These are phyloP conservation scores for Eucalyptus pauciflora DNA, from an alignment of 345 rosid genomes.

Conservation along the genomic window DNA sequence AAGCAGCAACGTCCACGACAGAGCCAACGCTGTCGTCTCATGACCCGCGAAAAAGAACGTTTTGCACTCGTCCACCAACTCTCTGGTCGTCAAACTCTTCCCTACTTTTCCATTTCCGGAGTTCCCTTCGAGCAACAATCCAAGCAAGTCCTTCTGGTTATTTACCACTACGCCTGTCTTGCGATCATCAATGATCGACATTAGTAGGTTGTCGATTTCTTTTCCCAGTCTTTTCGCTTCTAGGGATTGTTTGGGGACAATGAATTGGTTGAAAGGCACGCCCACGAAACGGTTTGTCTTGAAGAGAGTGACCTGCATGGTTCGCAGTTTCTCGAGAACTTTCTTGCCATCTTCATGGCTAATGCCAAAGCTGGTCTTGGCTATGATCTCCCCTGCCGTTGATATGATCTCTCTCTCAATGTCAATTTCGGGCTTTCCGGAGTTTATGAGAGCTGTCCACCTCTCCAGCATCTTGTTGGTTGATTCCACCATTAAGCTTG, in stretches of 20 bases:
- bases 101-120: conserved; percentile 14
- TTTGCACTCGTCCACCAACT: conserved; percentile 86
- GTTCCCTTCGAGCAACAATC: conserved; percentile 32
- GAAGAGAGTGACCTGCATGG: conserved; percentile 64
- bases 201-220: conserved; percentile 59
- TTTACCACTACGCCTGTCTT: conserved; percentile 1
- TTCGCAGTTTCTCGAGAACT: conserved; percentile 57
- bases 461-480: conserved; percentile 54
- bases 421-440: conserved; percentile 52
- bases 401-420: conserved; percentile 57
- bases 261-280: conserved; percentile 54
- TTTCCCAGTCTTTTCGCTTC: conserved; percentile 50
- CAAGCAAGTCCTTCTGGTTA: conserved; percentile 38
- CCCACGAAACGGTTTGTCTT: conserved; percentile 77
- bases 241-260: conserved; percentile 36
- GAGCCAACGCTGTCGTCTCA: conserved; percentile 82
- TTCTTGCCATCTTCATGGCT: conserved; percentile 35
- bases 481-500: conserved; percentile 78
- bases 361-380: conserved; percentile 84
- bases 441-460: conserved; percentile 37
- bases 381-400: conserved; percentile 81
- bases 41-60: conserved; percentile 95
- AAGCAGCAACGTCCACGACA: conserved; percentile 86
- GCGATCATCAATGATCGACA: conserved; percentile 43
- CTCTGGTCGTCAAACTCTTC: conserved; percentile 40